Conservation (phyloP, 2,329 filamentous ascomycete genomes). For the Apiospora hydei region DNA sequence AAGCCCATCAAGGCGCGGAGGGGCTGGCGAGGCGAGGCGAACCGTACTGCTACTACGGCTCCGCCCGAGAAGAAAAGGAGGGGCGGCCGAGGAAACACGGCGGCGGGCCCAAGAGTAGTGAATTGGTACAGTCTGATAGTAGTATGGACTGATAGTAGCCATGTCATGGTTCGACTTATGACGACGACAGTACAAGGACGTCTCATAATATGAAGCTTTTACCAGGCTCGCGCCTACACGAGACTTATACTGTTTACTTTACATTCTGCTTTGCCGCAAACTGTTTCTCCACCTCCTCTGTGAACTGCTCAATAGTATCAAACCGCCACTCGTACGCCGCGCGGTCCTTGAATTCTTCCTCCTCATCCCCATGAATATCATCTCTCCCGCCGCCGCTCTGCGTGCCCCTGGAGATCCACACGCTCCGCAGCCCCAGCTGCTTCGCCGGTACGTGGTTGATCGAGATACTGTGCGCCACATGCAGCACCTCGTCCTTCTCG, state of each 20-base stretch:
- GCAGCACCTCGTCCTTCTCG: slow-evolving; percentile 60
- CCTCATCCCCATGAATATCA: too few species aligned
- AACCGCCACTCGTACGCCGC: too few species aligned
- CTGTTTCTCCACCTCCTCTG: too few species aligned
- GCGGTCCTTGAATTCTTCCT: too few species aligned
- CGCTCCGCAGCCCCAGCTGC: slow-evolving; percentile 64
- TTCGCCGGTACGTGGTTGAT: slow-evolving; percentile 73
- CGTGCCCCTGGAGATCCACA: slow-evolving; percentile 68
- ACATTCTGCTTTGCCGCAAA: too few species aligned
- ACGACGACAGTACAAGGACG: too few species aligned
- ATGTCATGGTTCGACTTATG: neutral
- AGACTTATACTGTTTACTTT: neutral
- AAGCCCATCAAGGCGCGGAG: slow-evolving; percentile 57
- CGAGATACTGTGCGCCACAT: slow-evolving; percentile 72
- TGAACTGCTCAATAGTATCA: too few species aligned
- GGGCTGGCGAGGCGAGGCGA: slow-evolving; percentile 55
- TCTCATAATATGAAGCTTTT: too few species aligned
- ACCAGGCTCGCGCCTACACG: neutral
- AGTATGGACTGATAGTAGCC: slow-evolving; percentile 2
- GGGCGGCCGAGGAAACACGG: slow-evolving; percentile 25
- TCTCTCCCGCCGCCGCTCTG: slow-evolving; percentile 25
- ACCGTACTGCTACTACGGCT: neutral
- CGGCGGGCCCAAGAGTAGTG: slow-evolving; percentile 27
- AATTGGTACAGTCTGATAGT: slow-evolving; percentile 19
- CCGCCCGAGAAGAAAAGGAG: slow-evolving; percentile 5